Conservation (phyloP, 2,329 filamentous ascomycete genomes). For the Fusarium piperis region DNA sequence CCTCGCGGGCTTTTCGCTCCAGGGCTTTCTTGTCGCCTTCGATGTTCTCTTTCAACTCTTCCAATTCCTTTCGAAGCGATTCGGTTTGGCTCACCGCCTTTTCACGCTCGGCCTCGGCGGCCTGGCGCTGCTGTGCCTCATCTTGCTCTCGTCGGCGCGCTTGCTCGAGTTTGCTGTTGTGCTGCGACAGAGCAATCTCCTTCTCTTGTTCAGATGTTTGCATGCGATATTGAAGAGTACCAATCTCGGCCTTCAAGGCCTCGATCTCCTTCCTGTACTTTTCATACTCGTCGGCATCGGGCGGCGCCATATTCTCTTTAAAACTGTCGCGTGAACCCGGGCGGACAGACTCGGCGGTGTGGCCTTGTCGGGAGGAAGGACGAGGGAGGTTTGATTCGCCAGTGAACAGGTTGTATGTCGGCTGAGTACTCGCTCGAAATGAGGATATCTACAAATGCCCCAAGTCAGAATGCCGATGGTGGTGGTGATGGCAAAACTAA, state of each 20-base stretch:
- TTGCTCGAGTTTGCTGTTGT: slow-evolving; percentile 86
- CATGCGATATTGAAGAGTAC: slow-evolving; percentile 86
- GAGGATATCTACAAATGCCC: slow-evolving; percentile 51
- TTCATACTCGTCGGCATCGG: slow-evolving; percentile 68
- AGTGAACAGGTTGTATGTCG: slow-evolving; percentile 68
- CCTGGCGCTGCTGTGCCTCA: slow-evolving; percentile 76
- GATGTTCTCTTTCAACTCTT: slow-evolving; percentile 59
- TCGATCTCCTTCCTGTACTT: slow-evolving; percentile 70
- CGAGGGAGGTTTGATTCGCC: slow-evolving; percentile 56
- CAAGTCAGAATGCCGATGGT: slow-evolving; percentile 5
- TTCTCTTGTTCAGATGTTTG: slow-evolving; percentile 89
- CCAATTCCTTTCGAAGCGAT: slow-evolving; percentile 60
- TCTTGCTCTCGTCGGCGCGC: slow-evolving; percentile 83
- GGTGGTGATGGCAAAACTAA: slow-evolving; percentile 4
- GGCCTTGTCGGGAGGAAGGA: slow-evolving; percentile 54
- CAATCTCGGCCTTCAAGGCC: slow-evolving; percentile 88
- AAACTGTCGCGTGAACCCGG: slow-evolving; percentile 65
- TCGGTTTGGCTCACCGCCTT: slow-evolving; percentile 62
- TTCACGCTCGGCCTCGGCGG: slow-evolving; percentile 64
- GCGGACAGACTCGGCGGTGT: slow-evolving; percentile 52
- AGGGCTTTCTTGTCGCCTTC: slow-evolving; percentile 70
- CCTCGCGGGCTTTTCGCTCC: slow-evolving; percentile 75
- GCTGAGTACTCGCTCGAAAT: slow-evolving; percentile 60
- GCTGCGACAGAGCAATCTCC: slow-evolving; percentile 79
- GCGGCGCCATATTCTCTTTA: slow-evolving; percentile 68